Evolutionary conservation across 2,329 filamentous ascomycete species (phyloP), one percentile per base, ranked within the genome.

Genomic region (Paecilomyces formosus): DNA sequence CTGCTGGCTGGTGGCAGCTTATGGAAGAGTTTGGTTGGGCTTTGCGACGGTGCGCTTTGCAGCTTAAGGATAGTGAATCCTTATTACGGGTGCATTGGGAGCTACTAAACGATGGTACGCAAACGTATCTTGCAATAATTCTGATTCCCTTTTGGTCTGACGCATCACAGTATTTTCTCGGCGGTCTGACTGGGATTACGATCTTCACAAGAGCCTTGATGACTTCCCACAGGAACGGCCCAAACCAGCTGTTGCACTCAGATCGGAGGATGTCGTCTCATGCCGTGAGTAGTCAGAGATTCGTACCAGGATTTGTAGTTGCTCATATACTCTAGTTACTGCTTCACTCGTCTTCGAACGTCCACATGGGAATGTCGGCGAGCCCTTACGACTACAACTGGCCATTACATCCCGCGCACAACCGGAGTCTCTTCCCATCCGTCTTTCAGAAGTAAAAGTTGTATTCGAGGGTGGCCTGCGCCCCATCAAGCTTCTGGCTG

Each of bases 61-160:
- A 73, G 33, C 64, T 76, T 9, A 67, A 76, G 35, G 75, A 84
- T 63, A 68, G 70, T 15, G 78, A 81, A 60, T 77, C 78, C 0
- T 70, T 83, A 58, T 64, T 85, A 28, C 76, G 76, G 50, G 77
- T 84, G 2, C 78, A 83, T 53, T 87, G 82, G 81, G 85, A 87
- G 67, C 70, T 86, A 15, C 63, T 76, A 26, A 76, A 72, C 57
- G 65, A 64, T 18, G 65, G 74, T 77, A 60, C 65, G 72, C 26
- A 26, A 26, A 50, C 18, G 49, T 55, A 53, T 53, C 13, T 53
- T 1, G 18, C 59, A 49, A 35, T 35, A 12, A 52, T 18, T 24
- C 31, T 60, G 58, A 55, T 55, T 62, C 60, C 58, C 24, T 39
- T 8, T 51, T 54, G 11, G 55, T 56, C 6, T 55, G n/a, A 33